These are phyloP conservation scores for Inga laurina DNA, from an alignment of 306 rosid genomes.

Conservation along the genomic window DNA sequence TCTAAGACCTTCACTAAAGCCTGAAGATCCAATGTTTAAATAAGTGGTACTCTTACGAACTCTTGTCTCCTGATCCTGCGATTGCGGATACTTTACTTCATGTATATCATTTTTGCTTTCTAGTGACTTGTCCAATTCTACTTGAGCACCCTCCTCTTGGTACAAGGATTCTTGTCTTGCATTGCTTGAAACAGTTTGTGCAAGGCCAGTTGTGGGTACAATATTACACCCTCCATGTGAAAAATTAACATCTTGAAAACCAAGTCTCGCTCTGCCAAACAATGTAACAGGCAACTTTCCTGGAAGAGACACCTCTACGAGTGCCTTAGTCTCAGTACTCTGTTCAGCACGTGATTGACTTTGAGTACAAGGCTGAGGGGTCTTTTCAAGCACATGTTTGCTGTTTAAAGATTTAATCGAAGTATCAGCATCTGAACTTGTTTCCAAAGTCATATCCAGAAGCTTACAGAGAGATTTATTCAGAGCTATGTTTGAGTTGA, in stretches of 20 bases:
- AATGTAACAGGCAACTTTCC: slow-evolving; percentile 55
- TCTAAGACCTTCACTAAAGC: slow-evolving; percentile 50
- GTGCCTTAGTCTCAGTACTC: slow-evolving; percentile 33
- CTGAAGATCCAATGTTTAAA: slow-evolving; percentile 51
- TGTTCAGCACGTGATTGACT: slow-evolving; percentile 46
- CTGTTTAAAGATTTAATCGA: slow-evolving; percentile 28
- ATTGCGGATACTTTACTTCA: slow-evolving; percentile 28
- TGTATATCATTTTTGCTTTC: slow-evolving; percentile 23
- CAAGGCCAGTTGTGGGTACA: slow-evolving; percentile 28
- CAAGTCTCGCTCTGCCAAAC: slow-evolving; percentile 81
- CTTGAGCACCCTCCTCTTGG: slow-evolving; percentile 37
- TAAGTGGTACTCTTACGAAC: slow-evolving; percentile 31
- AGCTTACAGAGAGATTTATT: slow-evolving; percentile 59
- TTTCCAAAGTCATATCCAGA: slow-evolving; percentile 50
- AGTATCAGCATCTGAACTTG: slow-evolving; percentile 35
- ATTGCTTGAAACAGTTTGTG: slow-evolving; percentile 35
- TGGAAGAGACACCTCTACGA: slow-evolving; percentile 38
- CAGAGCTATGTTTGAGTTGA: slow-evolving; percentile 39
- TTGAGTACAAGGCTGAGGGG: slow-evolving; percentile 32
- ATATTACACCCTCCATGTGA: slow-evolving; percentile 33
- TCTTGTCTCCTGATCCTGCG: slow-evolving; percentile 40
- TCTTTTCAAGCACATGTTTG: slow-evolving; percentile 42
- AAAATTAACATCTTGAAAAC: slow-evolving; percentile 43
- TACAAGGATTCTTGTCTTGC: slow-evolving; percentile 30
- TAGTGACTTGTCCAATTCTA: slow-evolving; percentile 28